Base-by-base conservation (phyloP, 306 rosid species). In the Pyrus betulifolia region DNA sequence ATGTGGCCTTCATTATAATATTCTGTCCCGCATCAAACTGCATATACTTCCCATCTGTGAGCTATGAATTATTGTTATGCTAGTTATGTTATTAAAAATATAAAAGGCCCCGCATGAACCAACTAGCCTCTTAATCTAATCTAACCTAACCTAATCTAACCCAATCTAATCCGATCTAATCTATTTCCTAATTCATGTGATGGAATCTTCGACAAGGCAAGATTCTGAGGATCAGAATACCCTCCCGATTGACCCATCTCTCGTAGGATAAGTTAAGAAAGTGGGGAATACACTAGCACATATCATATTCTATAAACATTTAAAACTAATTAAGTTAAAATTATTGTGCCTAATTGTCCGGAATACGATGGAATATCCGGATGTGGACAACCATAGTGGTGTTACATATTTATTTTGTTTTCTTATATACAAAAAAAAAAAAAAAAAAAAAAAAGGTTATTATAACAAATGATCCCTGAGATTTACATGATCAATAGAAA, bases 271-370 rank as follows among this genome's bases (percentile, higher is more conserved):
- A 83, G 76, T 35, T 85, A 80, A 84, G 82, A 30, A 84, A 84
- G 59, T 70, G 75, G 78, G 80, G 90, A 88, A 88, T 86, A 90
- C 85, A 52, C 82, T 60, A 75, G 82, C 78, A 83, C 82, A 83
- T 84, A 72, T 42, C 84, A 82, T 22, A 5, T 79, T 58, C 54
- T 19, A 71, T 78, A 33, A 28, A 15, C 28, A 31, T 30, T 8
- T 7, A 64, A 27, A 63, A 63, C 11, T 63, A 63, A 15, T 64
- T 1, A 1, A 64, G 8, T 14, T 30, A 64, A 17, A 64, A 61
- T 13, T 6, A 15, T 7, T 3, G 15, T 31, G 69, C 49, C 46
- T 28, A 74, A 62, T 74, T 79, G 75, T 80, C 78, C 71, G 31
- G 14, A 52, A 69, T 55, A 70, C 57, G 3, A n/a, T 79, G 79